A percentile compares a stretch with the other conserved stretches of the same genome.
Evolutionary conservation across 2,329 filamentous ascomycete species (phyloP).

Genomic region (Microsporum ferrugineum): DNA sequence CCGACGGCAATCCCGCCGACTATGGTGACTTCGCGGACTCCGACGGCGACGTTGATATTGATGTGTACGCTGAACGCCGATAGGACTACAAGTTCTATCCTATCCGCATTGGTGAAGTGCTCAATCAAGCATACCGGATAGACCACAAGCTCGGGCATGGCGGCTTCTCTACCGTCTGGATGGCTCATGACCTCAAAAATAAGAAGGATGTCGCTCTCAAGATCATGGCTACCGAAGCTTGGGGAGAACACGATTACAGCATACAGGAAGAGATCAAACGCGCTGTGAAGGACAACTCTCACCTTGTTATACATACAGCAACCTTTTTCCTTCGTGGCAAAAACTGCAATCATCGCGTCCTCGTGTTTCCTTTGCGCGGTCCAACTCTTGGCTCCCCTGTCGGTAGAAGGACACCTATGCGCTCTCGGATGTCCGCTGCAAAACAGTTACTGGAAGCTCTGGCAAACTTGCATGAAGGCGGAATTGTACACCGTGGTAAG

Average conservation of each 20-base stretch:
- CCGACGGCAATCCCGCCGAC: background rate
- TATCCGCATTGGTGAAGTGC: constrained; percentile 6
- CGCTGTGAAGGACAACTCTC: constrained; percentile 4
- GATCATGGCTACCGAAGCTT: constrained; percentile 1
- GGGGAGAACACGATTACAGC: constrained; percentile 6
- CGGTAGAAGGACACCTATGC: constrained; percentile 4
- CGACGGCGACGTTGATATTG: constrained; percentile 6
- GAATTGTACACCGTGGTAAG: constrained; percentile 10
- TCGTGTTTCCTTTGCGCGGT: constrained; percentile 5
- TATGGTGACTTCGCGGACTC: constrained; percentile 9
- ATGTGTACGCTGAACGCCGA: background rate
- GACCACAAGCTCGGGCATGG: constrained; percentile 8
- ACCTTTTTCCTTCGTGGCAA: background rate
- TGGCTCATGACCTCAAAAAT: constrained; percentile 7
- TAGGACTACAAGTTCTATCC: background rate
- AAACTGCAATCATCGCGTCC: background rate
- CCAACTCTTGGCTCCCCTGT: background rate
- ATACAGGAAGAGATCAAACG: constrained; percentile 6
- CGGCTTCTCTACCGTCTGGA: constrained; percentile 9
- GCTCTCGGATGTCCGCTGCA: constrained; percentile 9
- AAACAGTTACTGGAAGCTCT: constrained; percentile 10
- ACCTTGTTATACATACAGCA: constrained; percentile 5
- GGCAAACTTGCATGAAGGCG: constrained; percentile 7
- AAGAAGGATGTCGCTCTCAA: constrained; percentile 8
- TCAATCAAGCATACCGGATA: constrained; percentile 8